Base-by-base conservation (phyloP, 2,329 filamentous ascomycete genomes). In the Cordyceps javanica region DNA sequence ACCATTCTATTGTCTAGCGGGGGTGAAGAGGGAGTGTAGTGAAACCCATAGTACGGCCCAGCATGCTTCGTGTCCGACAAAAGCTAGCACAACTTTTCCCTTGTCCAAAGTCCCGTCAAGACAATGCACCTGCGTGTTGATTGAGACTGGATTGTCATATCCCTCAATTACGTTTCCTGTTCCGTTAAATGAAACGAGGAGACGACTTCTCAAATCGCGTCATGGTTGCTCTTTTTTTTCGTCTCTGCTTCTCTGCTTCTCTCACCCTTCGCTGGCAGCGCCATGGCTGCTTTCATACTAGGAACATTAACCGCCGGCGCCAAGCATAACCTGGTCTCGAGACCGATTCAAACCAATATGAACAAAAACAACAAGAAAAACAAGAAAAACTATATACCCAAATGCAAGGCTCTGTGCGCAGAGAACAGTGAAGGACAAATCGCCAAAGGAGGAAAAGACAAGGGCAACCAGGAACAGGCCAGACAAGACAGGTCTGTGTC, bases 281-380 rank as follows among this genome's bases (percentile, higher is more conserved):
- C 48, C 42, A 23, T 38, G 30, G 32, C 53, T 55, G 53, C 42
- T 39, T 42, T 46, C 53, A 39, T 55, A 55, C 42, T 55, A 32
- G 53, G n/a, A 55, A 55, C 53, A 55, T 38, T 55, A 28, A 55
- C 55, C 50, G 39, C 55, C 42, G 42, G 56, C 59, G 55, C 56
- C 55, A 45, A 60, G 54, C 52, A 54, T 34, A 41, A 44, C 45
- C 42, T 58, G 38, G 44, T 58, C 58, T 52, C 41, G 63, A 41
- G 57, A 59, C 57, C 42, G 32, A 34, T 48, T 44, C 28, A 54
- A 32, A 39, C 57, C 57, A 54, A 59, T 42, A 55, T 49, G 56
- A 66, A 58, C 71, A 67, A 28, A 62, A 71, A 41, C 67, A 60
- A 41, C 21, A n/a, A 16, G n/a, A n/a, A n/a, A n/a, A n/a, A n/a